A percentile compares a stretch with the other conserved stretches of the same genome.
Evolutionary conservation across 345 rosid species (phyloP).

Genomic region (Bruguiera sexangula): DNA sequence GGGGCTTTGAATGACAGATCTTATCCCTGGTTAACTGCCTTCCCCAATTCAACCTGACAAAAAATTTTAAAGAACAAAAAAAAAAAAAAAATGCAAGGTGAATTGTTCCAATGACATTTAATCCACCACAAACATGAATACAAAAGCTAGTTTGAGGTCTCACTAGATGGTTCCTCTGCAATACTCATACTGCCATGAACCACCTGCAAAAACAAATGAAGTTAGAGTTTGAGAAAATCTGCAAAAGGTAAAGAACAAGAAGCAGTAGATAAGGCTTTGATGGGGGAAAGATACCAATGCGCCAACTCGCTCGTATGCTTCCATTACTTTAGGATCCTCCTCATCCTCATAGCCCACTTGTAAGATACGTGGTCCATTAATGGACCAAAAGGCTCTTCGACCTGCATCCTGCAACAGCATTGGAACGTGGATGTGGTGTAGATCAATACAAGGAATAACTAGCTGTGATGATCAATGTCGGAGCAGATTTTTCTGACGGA

Average conservation of each 20-base stretch:
- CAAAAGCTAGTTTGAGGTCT: constrained; percentile 28
- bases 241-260: neutral
- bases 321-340: constrained; percentile 82
- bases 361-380: constrained; percentile 77
- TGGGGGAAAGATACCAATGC: constrained; percentile 55
- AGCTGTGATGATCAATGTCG: neutral
- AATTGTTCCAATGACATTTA: neutral
- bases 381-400: constrained; percentile 78
- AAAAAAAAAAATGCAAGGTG: too few species aligned
- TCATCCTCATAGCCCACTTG: constrained; percentile 89
- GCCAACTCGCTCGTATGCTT: constrained; percentile 83
- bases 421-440: neutral
- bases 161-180: constrained; percentile 35
- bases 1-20: too few species aligned
- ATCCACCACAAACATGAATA: neutral
- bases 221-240: neutral
- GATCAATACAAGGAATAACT: neutral
- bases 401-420: constrained; percentile 62
- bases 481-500: neutral
- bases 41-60: too few species aligned
- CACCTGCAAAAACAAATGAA: constrained; percentile 36
- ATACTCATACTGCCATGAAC: constrained; percentile 41
- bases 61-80: too few species aligned
- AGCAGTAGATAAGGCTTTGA: neutral
- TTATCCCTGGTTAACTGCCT: too few species aligned